Percentiles rank a stretch among this genome's conserved stretches.
phyloP scores from a whole-genome alignment of 768 basidiomycete species.

The Tulasnella calospora region DNA sequence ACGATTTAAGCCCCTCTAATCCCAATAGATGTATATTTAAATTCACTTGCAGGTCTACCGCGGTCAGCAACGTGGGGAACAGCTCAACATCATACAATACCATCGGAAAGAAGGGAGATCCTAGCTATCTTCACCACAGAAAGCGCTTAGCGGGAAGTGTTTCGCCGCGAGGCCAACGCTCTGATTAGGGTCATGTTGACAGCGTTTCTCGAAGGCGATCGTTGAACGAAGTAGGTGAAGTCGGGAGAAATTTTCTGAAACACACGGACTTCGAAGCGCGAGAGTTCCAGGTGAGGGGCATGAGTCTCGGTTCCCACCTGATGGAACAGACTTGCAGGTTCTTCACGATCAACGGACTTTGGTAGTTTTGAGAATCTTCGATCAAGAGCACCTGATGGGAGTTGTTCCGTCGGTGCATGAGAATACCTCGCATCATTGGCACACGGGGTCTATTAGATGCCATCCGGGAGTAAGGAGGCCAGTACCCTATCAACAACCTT shows the following conservation, averaged over 20 bases:
- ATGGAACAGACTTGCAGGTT: background rate
- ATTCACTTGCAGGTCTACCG: background rate
- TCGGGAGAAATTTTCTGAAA: background rate
- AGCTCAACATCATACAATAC: background rate
- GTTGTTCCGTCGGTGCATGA: background rate
- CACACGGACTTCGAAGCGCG: background rate
- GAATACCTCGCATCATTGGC: background rate
- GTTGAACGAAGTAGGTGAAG: background rate
- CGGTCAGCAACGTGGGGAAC: background rate
- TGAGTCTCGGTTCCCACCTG: background rate
- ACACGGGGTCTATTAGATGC: background rate
- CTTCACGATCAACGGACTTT: background rate
- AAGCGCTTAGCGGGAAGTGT: background rate
- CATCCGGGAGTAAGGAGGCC: background rate
- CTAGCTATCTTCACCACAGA: background rate
- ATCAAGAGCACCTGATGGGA: background rate
- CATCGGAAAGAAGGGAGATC: background rate
- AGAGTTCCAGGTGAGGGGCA: background rate
- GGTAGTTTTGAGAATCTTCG: background rate
- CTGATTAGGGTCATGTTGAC: background rate
- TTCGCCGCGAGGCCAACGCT: too few relatives aligned
- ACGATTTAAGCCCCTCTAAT: too few relatives aligned
- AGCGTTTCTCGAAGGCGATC: background rate
- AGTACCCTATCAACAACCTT: background rate
- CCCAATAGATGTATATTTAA: too few relatives aligned